Base-by-base conservation (phyloP, 805 yeast genomes). In the Candida tallmaniae region DNA sequence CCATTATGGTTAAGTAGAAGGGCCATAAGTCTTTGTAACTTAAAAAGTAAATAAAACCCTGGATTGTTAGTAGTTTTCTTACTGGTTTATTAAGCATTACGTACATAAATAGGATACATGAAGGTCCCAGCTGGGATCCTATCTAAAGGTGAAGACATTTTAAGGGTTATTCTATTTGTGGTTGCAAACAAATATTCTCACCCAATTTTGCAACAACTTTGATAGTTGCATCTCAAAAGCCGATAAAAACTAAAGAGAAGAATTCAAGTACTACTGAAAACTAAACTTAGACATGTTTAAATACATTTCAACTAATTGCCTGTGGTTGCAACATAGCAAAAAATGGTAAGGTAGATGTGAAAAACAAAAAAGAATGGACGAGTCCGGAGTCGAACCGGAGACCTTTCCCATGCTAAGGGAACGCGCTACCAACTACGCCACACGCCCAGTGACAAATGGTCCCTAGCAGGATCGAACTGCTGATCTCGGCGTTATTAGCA, bases 401-500 rank as follows among this genome's bases (percentile, higher is more conserved):
- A 45, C 49, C 49, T 45, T 43, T 45, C 49, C 40, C 49, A 45
- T 45, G 49, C 49, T 45, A 58, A 60, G 65, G 56, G 65, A 60
- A 58, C 66, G 67, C 66, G 67, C 68, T 62, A 62, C 67, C 68
- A 62, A 62, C 68, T 62, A 56, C 68, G 68, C 68, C 68, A 62
- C 65, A 62, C 68, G 68, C 68, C 67, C 20, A 16, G 29, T 29
- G 17, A 16, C 22, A 49, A 60, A 52, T 78, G 85, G 77, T 78
- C 83, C 83, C 83, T 78, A 76, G 83, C 85, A 75, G 85, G 85
- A 77, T 78, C 85, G 85, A 78, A 78, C 85, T 75, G 85, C 83
- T 76, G 85, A 78, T 78, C 85, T 66, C 51, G 71, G 72, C 70
- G 70, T 65, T 65, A 65, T 65, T 65, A 65, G 70, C 72, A 65